These are phyloP conservation scores for Pseudogymnoascus sp. DNA, from an alignment of 2,329 filamentous ascomycete genomes.

Conservation along the genomic window DNA sequence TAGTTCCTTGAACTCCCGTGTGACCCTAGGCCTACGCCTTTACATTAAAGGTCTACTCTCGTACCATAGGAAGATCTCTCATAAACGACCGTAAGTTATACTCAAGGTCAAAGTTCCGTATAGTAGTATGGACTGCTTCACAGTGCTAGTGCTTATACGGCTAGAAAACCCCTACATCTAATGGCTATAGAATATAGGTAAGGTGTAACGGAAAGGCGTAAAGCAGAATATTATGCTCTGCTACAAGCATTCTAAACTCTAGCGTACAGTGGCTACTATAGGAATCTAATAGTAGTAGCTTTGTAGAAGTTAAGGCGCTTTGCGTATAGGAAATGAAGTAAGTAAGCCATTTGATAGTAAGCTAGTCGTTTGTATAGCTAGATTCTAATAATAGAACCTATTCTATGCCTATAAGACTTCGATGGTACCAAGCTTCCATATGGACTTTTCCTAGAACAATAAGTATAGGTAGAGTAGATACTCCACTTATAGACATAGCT, in stretches of 20 bases:
- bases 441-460: not conserved
- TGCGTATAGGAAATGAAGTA: no score
- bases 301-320: no score
- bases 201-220: not conserved
- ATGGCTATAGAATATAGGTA: constrained; percentile 1
- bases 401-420: not conserved
- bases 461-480: not conserved
- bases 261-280: no score
- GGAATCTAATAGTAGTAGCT: no score
- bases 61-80: not conserved
- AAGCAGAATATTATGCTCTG: not conserved
- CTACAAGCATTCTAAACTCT: no score
- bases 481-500: not conserved
- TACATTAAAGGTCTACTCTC: no score
- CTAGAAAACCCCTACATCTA: constrained; percentile 1
- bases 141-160: not conserved
- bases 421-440: not conserved
- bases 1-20: no score
- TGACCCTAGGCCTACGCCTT: no score
- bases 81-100: not conserved
- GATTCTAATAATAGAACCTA: no score
- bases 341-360: no score
- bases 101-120: not conserved
- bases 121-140: not conserved
- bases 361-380: no score